These are phyloP conservation scores for Pezicula carpinea DNA, from an alignment of 2,329 filamentous ascomycete genomes.

Conservation along the genomic window DNA sequence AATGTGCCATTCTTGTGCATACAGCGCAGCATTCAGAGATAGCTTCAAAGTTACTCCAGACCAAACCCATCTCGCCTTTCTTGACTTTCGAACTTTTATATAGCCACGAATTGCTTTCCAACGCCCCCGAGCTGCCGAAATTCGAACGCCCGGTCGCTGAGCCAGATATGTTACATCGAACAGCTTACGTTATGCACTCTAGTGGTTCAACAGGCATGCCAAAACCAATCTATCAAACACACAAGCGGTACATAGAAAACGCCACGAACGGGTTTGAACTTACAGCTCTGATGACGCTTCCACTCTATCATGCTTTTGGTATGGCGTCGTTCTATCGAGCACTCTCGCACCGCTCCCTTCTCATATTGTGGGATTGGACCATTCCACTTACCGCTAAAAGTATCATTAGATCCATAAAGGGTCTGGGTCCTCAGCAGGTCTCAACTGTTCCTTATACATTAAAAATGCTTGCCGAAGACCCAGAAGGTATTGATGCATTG, in stretches of 20 bases:
- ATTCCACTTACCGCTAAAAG: constrained; percentile 48
- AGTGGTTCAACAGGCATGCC: constrained; percentile 54
- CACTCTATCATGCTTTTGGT: constrained; percentile 54
- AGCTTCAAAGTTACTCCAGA: too few species aligned
- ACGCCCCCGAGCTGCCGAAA: not conserved
- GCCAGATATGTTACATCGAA: constrained; percentile 12
- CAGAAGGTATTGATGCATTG: constrained; percentile 46
- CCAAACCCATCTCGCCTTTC: not conserved
- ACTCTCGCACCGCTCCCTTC: constrained; percentile 36
- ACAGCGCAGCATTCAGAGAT: not conserved
- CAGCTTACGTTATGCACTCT: constrained; percentile 26
- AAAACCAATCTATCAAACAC: constrained; percentile 52
- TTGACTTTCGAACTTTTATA: not conserved
- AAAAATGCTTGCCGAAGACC: constrained; percentile 55
- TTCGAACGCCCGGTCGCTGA: not conserved
- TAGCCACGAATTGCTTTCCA: not conserved
- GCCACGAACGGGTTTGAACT: constrained; percentile 17
- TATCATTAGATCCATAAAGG: constrained; percentile 38
- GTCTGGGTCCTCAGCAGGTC: constrained; percentile 46
- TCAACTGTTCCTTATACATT: constrained; percentile 59
- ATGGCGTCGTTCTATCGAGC: constrained; percentile 48
- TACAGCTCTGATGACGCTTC: constrained; percentile 44
- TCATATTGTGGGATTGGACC: constrained; percentile 48
- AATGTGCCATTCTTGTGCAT: not conserved
- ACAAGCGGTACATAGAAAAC: constrained; percentile 25